Conservation (phyloP, 495 filamentous ascomycete species). For the Lentithecium fluviatile region DNA sequence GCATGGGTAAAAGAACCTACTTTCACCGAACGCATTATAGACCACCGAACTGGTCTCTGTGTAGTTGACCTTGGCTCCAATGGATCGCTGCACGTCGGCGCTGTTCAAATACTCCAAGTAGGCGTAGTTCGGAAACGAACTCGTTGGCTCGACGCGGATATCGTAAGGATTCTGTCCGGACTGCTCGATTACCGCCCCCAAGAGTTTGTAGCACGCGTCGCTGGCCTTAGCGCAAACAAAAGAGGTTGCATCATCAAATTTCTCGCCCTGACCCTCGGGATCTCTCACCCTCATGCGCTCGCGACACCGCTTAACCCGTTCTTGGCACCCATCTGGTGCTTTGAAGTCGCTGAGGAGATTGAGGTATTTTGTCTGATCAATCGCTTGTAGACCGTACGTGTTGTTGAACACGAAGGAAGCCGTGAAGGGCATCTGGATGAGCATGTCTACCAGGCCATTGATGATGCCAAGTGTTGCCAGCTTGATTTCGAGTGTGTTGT, state of each 20-base stretch:
- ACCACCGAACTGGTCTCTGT: slow-evolving; percentile 37
- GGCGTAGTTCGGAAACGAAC: slow-evolving; percentile 37
- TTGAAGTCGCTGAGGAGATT: slow-evolving; percentile 33
- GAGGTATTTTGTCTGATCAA: slow-evolving; percentile 34
- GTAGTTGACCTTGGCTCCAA: slow-evolving; percentile 42
- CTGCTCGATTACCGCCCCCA: background rate
- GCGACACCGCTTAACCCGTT: slow-evolving; percentile 36
- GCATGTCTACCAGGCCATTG: slow-evolving; percentile 46
- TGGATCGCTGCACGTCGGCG: slow-evolving; percentile 38
- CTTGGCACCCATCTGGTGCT: slow-evolving; percentile 28
- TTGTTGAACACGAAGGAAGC: slow-evolving; percentile 43
- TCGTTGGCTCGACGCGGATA: slow-evolving; percentile 30
- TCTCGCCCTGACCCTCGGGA: slow-evolving; percentile 34
- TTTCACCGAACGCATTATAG: slow-evolving; percentile 18
- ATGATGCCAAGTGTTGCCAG: slow-evolving; percentile 48
- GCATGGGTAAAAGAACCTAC: slow-evolving; percentile 16
- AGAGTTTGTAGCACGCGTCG: slow-evolving; percentile 17
- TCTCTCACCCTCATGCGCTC: slow-evolving; percentile 29
- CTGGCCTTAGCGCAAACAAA: slow-evolving; percentile 32
- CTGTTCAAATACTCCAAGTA: slow-evolving; percentile 43
- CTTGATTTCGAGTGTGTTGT: slow-evolving; percentile 46
- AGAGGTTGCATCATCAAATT: slow-evolving; percentile 35
- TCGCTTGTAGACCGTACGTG: slow-evolving; percentile 42
- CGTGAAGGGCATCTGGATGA: slow-evolving; percentile 38
- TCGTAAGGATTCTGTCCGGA: slow-evolving; percentile 37